Base-by-base conservation (phyloP, 1,284 basidiomycete species). In the Veloboletus limbatus region DNA sequence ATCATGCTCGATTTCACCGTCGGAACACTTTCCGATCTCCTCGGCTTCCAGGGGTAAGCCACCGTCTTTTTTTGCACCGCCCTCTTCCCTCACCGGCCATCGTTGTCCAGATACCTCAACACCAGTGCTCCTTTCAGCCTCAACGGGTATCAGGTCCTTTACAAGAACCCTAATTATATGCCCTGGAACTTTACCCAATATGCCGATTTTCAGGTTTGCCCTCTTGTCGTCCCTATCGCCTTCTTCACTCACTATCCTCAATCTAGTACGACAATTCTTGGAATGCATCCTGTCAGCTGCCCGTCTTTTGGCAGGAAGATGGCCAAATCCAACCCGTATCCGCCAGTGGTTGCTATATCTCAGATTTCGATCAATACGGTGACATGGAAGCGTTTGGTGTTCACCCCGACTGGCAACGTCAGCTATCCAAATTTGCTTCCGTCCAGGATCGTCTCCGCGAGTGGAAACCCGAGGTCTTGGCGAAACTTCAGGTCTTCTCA, bases 351-450 rank as follows among this genome's bases (percentile, higher is more conserved):
- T 96, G 92, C 65, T 74, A 82, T 55, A 68, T 71, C 22, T 91
- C 87, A 22, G 89, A 93, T 53, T 94, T 95, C 58, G 92, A 96
- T 68, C 91, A 94, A 53, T 96, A 88, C 57, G 92, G 92, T 53
- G 92, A 96, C 69, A 89, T 92, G 78, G 92, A 95, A 67, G 92
- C 92, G 51, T 96, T 96, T 65, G 92, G 92, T 85, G 91, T 95
- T 28, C 91, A 89, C 60, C 85, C 86, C n/a, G 87, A 91, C 67
- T 93, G 88, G 88, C 79, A 95, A 62, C 92, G 92, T 78, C 89
- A 96, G 66, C 72, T 96, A 22, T 82, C 90, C 56, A 96, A 96
- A 67, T 95, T 95, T 68, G 91, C 92, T 31, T 93, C 91, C 46
- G 92, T 95, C 5, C 92, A 96, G 63, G 92, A 96, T 67, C 89